Base-by-base conservation (phyloP, 306 rosid species). In the Prunus dulcis region DNA sequence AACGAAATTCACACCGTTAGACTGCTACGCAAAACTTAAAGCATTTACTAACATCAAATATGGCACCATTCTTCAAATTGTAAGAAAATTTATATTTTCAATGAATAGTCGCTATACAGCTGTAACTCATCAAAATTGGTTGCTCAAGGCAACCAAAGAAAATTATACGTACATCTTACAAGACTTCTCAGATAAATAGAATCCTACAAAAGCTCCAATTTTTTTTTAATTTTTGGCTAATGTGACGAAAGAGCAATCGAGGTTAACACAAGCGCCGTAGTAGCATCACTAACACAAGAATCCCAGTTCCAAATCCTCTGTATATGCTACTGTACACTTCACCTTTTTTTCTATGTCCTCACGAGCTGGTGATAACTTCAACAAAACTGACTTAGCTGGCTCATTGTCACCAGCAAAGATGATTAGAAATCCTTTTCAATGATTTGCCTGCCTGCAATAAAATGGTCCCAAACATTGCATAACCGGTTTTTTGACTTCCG, bases 121-220 rank as follows among this genome's bases (percentile, higher is more conserved):
- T 27, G 28, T 47, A 74, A 74, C 6, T 46, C 78, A 8, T 52
- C 79, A 64, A 64, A 64, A 64, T 10, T 64, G 41, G 25, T 64
- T 32, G 20, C 30, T 9, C 20, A 3, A 38, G 53, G 6, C 20
- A 19, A 30, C 20, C 28, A 6, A 20, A 56, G 12, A 6, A 34
- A 34, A 38, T 38, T 9, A 25, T 19, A 12, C 6, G 64, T 30
- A 23, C 34, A 25, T 58, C 34, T 58, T 2, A 58, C 64, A 12
- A 58, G 20, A 56, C 65, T 60, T 2, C 8, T 13, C 19, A 5
- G 1, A 60, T 12, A 60, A 19, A n/a, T n/a, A 2, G 5, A 56
- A 20, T 56, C 57, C 19, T 7, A 1, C 57, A 51, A 51, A 17
- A 17, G 19, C 57, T 51, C 57, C 57, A n/a, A 51, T 6, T 15